Percentiles rank a stretch among this genome's conserved stretches.
Evolutionary conservation across 73 alveolate species (phyloP).

Genomic region (Paramecium primaurelia): DNA sequence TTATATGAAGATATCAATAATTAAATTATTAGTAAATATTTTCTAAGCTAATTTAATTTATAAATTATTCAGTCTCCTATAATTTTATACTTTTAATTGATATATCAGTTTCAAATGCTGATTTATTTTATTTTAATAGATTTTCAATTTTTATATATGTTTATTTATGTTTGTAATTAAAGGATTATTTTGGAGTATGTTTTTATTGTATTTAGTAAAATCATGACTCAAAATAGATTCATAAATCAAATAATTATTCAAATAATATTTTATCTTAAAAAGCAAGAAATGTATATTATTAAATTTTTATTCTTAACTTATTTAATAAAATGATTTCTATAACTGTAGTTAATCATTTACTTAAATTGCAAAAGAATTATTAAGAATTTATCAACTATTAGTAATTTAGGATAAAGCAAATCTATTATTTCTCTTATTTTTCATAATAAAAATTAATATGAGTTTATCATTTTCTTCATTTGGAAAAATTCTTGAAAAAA

Average conservation of each 20-base stretch:
- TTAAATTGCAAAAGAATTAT: neutral
- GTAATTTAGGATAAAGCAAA: neutral
- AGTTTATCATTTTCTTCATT: neutral
- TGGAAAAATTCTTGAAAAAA: slow-evolving; percentile 35
- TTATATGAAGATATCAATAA: no score
- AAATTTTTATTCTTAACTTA: neutral
- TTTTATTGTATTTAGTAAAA: neutral
- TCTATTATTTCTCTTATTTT: neutral
- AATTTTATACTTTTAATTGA: neutral
- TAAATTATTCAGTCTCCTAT: neutral
- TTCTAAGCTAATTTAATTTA: neutral
- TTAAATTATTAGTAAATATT: no score
- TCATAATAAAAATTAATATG: slow-evolving; percentile 12
- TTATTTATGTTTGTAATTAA: no score
- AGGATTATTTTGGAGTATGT: neutral
- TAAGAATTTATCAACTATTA: neutral
- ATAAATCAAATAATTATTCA: neutral
- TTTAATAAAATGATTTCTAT: neutral
- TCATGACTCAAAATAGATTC: neutral
- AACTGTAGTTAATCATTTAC: neutral
- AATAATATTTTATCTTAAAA: neutral
- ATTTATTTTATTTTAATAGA: neutral
- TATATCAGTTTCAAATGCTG: neutral
- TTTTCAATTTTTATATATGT: no score
- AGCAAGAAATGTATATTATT: neutral